Percentiles rank a stretch among this genome's conserved stretches.
phyloP scores from a whole-genome alignment of 257 asterid species.

The Solanum pimpinellifolium region DNA sequence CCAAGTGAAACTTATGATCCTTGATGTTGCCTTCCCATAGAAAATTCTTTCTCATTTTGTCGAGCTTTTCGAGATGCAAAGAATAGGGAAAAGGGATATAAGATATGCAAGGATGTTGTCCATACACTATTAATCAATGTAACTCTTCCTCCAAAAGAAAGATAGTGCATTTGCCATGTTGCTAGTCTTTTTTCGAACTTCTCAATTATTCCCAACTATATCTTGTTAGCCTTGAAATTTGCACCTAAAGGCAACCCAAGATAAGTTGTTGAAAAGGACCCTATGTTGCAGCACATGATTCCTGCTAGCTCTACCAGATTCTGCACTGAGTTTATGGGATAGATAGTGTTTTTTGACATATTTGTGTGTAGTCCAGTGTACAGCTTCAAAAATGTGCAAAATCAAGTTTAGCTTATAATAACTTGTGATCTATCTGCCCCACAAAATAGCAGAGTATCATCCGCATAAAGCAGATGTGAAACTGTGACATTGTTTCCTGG shows the following conservation, averaged over 20 bases:
- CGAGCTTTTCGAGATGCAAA: background rate
- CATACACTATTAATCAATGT: background rate
- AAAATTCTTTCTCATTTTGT: background rate
- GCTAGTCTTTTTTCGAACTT: background rate
- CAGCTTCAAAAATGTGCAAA: background rate
- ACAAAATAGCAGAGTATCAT: background rate
- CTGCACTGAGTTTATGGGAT: background rate
- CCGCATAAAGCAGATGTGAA: background rate
- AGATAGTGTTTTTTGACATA: background rate
- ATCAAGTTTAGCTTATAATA: background rate
- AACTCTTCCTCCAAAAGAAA: background rate
- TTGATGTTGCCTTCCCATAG: background rate
- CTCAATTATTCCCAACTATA: background rate
- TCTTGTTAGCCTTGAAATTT: background rate
- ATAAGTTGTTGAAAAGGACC: background rate
- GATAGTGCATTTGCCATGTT: too few species aligned
- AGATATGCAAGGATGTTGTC: background rate
- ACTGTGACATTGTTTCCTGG: background rate
- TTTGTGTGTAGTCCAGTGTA: background rate
- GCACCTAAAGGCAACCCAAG: background rate
- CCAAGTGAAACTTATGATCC: background rate
- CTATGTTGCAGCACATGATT: background rate
- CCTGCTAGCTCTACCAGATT: background rate
- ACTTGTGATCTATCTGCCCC: background rate
- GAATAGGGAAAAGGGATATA: background rate